phyloP scores from a whole-genome alignment of 441 rosid genomes.

The Geranium incanum region DNA sequence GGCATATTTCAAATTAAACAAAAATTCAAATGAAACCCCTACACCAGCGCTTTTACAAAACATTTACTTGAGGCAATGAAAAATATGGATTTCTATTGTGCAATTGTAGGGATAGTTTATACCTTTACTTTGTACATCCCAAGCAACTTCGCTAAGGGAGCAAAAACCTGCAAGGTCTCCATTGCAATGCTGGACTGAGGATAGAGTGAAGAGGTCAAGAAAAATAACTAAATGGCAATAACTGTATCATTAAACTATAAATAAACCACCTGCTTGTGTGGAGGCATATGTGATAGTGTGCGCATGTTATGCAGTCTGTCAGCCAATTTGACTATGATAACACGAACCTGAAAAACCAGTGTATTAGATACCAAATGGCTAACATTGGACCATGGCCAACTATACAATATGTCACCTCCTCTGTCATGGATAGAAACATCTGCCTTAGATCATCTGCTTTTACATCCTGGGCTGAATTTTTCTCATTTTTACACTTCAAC shows the following conservation, averaged over 20 bases:
- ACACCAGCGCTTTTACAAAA: neutral
- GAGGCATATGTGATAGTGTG: slow-evolving; percentile 89
- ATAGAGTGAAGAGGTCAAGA: slow-evolving; percentile 23
- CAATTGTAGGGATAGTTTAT: slow-evolving; percentile 14
- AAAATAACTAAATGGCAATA: slow-evolving; percentile 11
- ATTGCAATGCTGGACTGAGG: too few relatives aligned
- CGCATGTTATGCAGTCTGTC: slow-evolving; percentile 99
- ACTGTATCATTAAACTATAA: slow-evolving; percentile 19
- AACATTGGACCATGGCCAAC: neutral
- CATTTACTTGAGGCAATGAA: neutral
- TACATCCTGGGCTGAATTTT: slow-evolving; percentile 71
- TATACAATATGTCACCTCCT: slow-evolving; percentile 51
- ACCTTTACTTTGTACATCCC: slow-evolving; percentile 99
- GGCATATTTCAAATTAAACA: neutral
- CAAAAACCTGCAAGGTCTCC: slow-evolving; percentile 62
- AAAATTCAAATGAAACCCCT: neutral
- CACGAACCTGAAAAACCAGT: slow-evolving; percentile 68
- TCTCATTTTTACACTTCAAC: slow-evolving; percentile 68
- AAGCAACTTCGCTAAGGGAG: slow-evolving; percentile 88
- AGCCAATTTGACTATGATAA: slow-evolving; percentile 94
- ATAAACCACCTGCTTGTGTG: slow-evolving; percentile 74
- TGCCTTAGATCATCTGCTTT: slow-evolving; percentile 98
- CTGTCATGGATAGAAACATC: slow-evolving; percentile 98
- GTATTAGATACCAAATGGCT: slow-evolving; percentile 21
- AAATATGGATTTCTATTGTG: neutral